Conservation (phyloP, 2,329 filamentous ascomycete species). For the Scedosporium boydii region DNA sequence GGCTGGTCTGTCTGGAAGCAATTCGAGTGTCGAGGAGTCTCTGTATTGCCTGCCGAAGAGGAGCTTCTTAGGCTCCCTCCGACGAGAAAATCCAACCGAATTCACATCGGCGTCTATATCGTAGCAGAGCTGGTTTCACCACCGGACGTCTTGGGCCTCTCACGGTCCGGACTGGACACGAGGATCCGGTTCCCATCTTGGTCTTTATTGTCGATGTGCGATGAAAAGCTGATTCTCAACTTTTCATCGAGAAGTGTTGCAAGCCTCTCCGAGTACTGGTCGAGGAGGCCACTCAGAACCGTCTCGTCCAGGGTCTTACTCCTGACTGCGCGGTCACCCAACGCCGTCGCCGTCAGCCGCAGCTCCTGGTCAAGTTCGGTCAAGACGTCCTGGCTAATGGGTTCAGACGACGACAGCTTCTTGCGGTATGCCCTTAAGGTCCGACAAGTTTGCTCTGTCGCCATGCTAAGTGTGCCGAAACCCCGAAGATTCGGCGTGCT, state of each 20-base stretch:
- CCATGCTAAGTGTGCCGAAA: slow-evolving; percentile 49
- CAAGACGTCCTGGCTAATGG: slow-evolving; percentile 47
- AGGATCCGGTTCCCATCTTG: neutral
- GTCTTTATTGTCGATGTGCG: neutral
- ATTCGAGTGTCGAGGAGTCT: too few species aligned
- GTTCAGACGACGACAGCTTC: slow-evolving; percentile 48
- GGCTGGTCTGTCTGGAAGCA: too few species aligned
- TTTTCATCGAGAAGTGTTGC: slow-evolving; percentile 66
- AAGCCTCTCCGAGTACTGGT: slow-evolving; percentile 66
- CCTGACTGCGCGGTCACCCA: slow-evolving; percentile 47
- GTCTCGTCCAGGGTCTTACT: slow-evolving; percentile 47
- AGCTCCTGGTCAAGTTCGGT: slow-evolving; percentile 56
- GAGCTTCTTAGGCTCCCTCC: too few species aligned
- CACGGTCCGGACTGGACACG: neutral
- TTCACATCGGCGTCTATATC: slow-evolving; percentile 3
- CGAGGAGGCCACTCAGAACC: slow-evolving; percentile 54
- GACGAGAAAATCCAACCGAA: slow-evolving; percentile 4
- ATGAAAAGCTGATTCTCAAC: slow-evolving; percentile 38
- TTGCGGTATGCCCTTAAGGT: slow-evolving; percentile 53
- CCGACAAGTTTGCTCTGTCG: slow-evolving; percentile 55
- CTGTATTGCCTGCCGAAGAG: too few species aligned
- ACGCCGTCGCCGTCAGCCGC: slow-evolving; percentile 50
- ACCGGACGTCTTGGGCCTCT: slow-evolving; percentile 22
- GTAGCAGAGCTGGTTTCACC: slow-evolving; percentile 21
- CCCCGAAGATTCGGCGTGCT: slow-evolving; percentile 37